Evolutionary conservation across 1,284 basidiomycete species (phyloP).

Genomic region (Boletellus deceptivus): DNA sequence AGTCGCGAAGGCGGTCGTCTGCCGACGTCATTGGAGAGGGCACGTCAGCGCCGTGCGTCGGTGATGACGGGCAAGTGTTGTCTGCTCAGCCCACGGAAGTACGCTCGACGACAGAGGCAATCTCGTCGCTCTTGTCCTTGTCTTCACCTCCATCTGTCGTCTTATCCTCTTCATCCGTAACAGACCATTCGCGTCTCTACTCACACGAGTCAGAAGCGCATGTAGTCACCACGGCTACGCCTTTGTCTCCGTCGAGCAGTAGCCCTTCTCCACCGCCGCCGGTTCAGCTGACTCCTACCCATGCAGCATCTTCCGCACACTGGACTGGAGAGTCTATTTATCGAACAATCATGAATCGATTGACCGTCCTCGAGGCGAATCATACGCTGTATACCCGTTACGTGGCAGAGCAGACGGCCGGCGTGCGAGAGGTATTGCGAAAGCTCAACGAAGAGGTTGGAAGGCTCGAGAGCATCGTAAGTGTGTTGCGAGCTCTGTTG

Average conservation of each 20-base stretch:
- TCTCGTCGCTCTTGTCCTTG: conserved; percentile 22
- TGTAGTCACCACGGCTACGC: background rate
- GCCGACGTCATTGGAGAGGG: background rate
- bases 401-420: conserved; percentile 85
- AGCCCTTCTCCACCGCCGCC: background rate
- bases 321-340: conserved; percentile 88
- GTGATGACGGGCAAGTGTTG: background rate
- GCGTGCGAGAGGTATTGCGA: conserved; percentile 74
- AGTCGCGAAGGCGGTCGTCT: background rate
- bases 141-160: conserved; percentile 6
- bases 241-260: conserved; percentile 6
- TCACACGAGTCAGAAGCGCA: conserved; percentile 12
- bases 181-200: conserved; percentile 8
- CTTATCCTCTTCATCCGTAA: background rate
- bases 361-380: conserved; percentile 84
- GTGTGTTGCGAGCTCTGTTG: conserved; percentile 29
- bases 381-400: conserved; percentile 86
- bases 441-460: conserved; percentile 83
- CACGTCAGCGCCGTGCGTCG: background rate
- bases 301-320: conserved; percentile 11
- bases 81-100: conserved; percentile 1
- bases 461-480: conserved; percentile 70
- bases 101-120: conserved; percentile 19
- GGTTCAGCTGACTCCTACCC: conserved; percentile 9
- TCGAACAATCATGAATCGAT: conserved; percentile 92